Base-by-base conservation (phyloP, 2,329 filamentous ascomycete species). In the Aspergillus arachidicola region DNA sequence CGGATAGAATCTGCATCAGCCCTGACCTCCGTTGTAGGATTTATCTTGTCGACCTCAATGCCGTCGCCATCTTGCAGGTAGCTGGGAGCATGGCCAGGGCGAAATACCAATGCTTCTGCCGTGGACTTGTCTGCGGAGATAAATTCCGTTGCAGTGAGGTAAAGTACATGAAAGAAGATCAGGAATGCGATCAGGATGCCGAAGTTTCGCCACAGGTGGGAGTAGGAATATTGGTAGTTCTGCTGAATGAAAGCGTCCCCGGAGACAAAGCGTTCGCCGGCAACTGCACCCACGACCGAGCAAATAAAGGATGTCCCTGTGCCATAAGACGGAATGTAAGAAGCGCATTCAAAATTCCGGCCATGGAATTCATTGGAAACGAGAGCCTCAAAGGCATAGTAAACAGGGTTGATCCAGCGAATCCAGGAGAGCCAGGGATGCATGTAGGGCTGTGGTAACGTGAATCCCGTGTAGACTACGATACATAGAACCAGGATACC, bases 281-380 rank as follows among this genome's bases (percentile, higher is more conserved):
- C 72, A 0, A 83, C 73, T 4, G 87, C 79, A 3, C 89, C 89
- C 16, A 85, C 78, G 6, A 83, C 77, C 3, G 81, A 82, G 74
- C 88, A 91, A 5, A 86, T 80, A 32, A 80, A 83, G 65, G 85
- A 63, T 0, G 60, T 61, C 9, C n/a, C 78, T 19, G 30, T 38
- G 81, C 67, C 84, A 38, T 9, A 78, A 4, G 45, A 65, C 1
- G 84, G 82, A 12, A 85, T 72, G 48, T 78, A 80, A 1, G 66
- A 64, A 2, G 74, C 71, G 68, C 84, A 86, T 2, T 59, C 50
- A 72, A 89, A 93, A 0, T 87, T 64, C 21, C 88, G 85, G 60
- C 80, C 79, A 68, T 86, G 76, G 67, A 95, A 95, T 76, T 96
- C 92, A 76, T 95, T 95, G 67, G 91, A 84, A 83, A 94, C 89